Conservation (phyloP, 1,139 yeast genomes). For the Wickerhamomyces sp. region DNA sequence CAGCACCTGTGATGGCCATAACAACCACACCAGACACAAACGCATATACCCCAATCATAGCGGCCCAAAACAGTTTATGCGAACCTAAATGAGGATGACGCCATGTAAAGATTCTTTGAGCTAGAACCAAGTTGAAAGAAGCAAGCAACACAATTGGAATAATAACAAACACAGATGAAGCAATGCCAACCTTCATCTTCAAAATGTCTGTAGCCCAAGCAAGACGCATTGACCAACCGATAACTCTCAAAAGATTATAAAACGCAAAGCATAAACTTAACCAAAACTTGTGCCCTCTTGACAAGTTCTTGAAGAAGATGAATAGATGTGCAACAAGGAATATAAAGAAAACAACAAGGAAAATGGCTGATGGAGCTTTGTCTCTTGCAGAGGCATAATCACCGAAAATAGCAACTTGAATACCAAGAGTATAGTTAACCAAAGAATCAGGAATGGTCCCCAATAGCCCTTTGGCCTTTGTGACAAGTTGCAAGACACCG, state of each 20-base stretch:
- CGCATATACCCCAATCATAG: constrained; percentile 48
- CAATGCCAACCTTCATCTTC: constrained; percentile 46
- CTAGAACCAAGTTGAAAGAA: constrained; percentile 58
- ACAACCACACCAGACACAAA: constrained; percentile 54
- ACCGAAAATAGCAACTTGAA: constrained; percentile 48
- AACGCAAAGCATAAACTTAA: constrained; percentile 50
- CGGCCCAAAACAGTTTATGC: constrained; percentile 44
- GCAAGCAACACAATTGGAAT: constrained; percentile 53
- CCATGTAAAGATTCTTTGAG: constrained; percentile 79
- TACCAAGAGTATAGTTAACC: constrained; percentile 30
- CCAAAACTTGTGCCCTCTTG: constrained; percentile 63
- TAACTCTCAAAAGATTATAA: constrained; percentile 45
- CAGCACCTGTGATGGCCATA: constrained; percentile 65
- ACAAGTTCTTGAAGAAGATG: constrained; percentile 45
- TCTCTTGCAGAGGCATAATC: constrained; percentile 56
- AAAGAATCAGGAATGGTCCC: constrained; percentile 34
- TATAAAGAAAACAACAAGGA: constrained; percentile 49
- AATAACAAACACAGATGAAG: constrained; percentile 54
- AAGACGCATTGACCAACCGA: constrained; percentile 60
- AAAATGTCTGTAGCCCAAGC: constrained; percentile 51
- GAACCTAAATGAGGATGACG: constrained; percentile 76
- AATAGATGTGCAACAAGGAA: constrained; percentile 42
- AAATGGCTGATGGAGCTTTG: constrained; percentile 57
- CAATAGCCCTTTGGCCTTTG: constrained; percentile 25
- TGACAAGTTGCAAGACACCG: constrained; percentile 35